Percentiles rank a stretch among this genome's conserved stretches.
Evolutionary conservation across 1,284 basidiomycete genomes (phyloP).

Genomic region (Melanopsichium pennsylvanicum): DNA sequence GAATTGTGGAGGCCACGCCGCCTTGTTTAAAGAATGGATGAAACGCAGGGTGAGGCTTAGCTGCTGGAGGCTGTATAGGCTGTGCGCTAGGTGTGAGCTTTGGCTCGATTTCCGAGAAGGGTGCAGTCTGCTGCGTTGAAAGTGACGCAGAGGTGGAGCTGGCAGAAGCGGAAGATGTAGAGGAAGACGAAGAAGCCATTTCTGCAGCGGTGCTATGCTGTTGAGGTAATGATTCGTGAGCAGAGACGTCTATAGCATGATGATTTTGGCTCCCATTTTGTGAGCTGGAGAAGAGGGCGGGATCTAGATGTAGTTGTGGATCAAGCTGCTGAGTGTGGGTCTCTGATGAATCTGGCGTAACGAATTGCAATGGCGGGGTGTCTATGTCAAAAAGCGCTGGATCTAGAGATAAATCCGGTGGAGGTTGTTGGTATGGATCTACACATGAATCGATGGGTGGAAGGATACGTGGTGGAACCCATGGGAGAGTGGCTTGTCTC

Average conservation of each 20-base stretch:
- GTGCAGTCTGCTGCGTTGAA: constrained; percentile 8
- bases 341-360: not conserved
- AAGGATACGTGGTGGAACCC: constrained; percentile 18
- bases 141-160: not conserved
- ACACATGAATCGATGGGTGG: not conserved
- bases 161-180: constrained; percentile 1
- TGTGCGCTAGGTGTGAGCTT: not conserved
- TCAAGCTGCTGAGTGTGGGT: constrained; percentile 3
- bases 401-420: not conserved
- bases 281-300: constrained; percentile 7
- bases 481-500: constrained; percentile 37
- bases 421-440: not conserved
- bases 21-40: constrained; percentile 27
- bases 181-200: constrained; percentile 1
- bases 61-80: not conserved
- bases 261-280: not conserved
- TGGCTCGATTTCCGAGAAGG: not conserved
- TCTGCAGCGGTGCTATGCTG: not conserved
- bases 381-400: constrained; percentile 7
- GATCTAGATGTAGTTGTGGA: constrained; percentile 5
- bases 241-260: constrained; percentile 1
- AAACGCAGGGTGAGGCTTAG: constrained; percentile 9
- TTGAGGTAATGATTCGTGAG: constrained; percentile 2
- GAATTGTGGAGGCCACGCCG: not conserved
- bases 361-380: not conserved